Base-by-base conservation (phyloP, 2,329 filamentous ascomycete genomes). In the Beauveria brongniartii region DNA sequence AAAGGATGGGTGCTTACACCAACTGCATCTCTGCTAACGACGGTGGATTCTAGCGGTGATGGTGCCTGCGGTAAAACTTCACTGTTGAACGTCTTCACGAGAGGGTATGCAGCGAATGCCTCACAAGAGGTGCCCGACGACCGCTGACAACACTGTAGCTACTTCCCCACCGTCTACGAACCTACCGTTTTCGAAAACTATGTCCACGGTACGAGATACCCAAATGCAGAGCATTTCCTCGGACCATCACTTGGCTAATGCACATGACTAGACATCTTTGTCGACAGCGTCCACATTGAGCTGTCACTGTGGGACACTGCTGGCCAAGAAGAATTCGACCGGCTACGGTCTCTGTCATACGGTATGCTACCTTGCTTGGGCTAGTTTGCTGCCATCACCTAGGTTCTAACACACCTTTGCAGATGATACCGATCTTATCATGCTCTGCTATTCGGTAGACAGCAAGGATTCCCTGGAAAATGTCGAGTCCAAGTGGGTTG, bases 181-280 rank as follows among this genome's bases (percentile, higher is more conserved):
- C 94, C 94, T 59, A 99, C 93, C 41, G 93, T 97, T 66, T 97
- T 97, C 76, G 93, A 99, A 75, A 99, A 99, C 77, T 99, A 97
- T 76, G 93, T 99, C 65, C 93, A 99, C 74, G 92, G 91, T 95
- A 82, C 72, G 82, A 60, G 6, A 7, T 22, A 22, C 10, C 10
- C 24, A 24, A 44, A 52, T 22, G 5, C 28, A 12, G 12, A 10
- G 18, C 34, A 37, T 28, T 52, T 22, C 7, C 44, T 26, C 26
- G 41, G 41, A 47, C 26, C 22, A 22, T 47, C 63, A 62, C 54
- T 66, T 63, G 48, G 57, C 56, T 57, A 60, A 65, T 43, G 43
- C 30, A 8, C 7, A 37, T 18, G 44, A 14, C 9, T 68, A 94
- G 93, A 99, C 74, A 97, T 99, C 74, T 99, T 96, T 75, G 94